These are phyloP conservation scores for Penicillium subrubescens DNA, from an alignment of 495 filamentous ascomycete genomes.

Conservation along the genomic window DNA sequence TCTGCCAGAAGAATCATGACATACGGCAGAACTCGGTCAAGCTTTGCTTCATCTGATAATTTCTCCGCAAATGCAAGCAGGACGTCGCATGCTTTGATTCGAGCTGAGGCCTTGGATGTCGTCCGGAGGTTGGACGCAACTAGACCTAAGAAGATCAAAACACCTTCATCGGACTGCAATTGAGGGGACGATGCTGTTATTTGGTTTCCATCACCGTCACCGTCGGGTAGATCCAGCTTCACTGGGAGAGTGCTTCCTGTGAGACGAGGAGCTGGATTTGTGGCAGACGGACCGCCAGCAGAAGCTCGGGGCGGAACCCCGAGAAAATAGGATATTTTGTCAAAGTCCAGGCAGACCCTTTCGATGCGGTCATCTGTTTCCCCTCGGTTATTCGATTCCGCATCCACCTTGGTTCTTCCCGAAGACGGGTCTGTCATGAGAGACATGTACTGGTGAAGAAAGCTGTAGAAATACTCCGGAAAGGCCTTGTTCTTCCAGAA, in stretches of 20 bases:
- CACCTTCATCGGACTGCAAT: constrained; percentile 72
- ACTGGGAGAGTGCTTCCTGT: constrained; percentile 65
- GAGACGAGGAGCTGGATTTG: constrained; percentile 25
- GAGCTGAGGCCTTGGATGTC: constrained; percentile 82
- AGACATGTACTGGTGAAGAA: constrained; percentile 96
- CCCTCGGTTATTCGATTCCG: constrained; percentile 65
- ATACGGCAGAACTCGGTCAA: constrained; percentile 92
- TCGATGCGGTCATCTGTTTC: constrained; percentile 94
- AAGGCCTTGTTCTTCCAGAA: constrained; percentile 92
- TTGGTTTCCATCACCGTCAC: constrained; percentile 62
- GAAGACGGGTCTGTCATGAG: constrained; percentile 92
- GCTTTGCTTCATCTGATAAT: constrained; percentile 92
- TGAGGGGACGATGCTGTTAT: constrained; percentile 33
- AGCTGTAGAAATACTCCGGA: constrained; percentile 94
- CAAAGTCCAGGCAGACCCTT: constrained; percentile 89
- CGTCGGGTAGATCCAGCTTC: constrained; percentile 83
- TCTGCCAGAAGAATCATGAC: constrained; percentile 80
- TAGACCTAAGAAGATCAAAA: constrained; percentile 86
- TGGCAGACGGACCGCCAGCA: neutral
- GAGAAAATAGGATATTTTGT: constrained; percentile 94
- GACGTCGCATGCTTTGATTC: constrained; percentile 88
- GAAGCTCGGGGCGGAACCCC: constrained; percentile 38
- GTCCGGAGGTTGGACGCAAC: constrained; percentile 86
- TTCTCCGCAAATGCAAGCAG: constrained; percentile 90
- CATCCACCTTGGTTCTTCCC: constrained; percentile 64